Conservation (phyloP, 1,139 yeast species). For the Diutina ranongensis region DNA sequence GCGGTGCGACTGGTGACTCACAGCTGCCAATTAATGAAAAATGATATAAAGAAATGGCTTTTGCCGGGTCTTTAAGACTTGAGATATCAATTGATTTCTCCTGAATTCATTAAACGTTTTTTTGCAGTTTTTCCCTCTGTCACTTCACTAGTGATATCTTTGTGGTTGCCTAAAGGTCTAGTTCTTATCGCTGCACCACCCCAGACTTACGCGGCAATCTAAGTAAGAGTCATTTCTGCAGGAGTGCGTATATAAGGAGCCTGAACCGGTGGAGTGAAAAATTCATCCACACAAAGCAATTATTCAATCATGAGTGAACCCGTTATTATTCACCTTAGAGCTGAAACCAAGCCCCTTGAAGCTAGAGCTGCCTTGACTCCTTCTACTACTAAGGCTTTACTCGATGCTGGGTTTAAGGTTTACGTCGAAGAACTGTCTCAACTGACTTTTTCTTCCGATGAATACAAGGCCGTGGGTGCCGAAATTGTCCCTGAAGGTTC, state of each 20-base stretch:
- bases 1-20: no score
- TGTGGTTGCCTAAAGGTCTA: no score
- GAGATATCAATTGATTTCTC: no score
- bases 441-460: conserved; percentile 65
- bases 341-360: conserved; percentile 94
- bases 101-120: no score
- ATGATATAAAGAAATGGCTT: no score
- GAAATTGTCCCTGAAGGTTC: conserved; percentile 84
- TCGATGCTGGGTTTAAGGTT: conserved; percentile 81
- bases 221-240: conserved; percentile 2
- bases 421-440: conserved; percentile 81
- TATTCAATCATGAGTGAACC: neutral
- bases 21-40: no score
- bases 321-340: conserved; percentile 75
- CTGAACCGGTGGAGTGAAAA: neutral
- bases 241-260: neutral
- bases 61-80: no score
- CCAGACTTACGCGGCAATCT: neutral
- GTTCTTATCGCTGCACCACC: neutral
- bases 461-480: conserved; percentile 75
- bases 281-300: neutral
- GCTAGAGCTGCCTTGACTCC: conserved; percentile 97
- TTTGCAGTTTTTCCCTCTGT: neutral
- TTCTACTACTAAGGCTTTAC: conserved; percentile 67
- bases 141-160: no score